Evolutionary conservation across 345 rosid genomes (phyloP), one percentile per base, ranked within the genome.

Genomic region (Euphorbia peplus): DNA sequence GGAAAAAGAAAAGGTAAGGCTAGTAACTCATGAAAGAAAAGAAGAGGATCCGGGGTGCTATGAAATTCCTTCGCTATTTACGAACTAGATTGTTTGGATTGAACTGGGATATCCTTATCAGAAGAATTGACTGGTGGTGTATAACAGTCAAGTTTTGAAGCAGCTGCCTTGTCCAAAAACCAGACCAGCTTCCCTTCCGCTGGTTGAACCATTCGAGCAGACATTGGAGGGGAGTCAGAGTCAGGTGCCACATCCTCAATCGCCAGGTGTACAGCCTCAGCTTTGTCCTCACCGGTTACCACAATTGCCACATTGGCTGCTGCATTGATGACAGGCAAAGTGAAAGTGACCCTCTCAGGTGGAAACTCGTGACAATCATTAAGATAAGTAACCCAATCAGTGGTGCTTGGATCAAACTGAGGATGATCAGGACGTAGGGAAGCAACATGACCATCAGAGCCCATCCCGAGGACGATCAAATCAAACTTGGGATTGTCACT

Each of bases 401-500:
- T 82, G 39, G 83, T 81, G 32, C 60, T 85, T 78, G 78, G 85
- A 22, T 80, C 76, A 6, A 91, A 88, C 48, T 74, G 77, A 11
- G 86, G 22, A 61, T 91, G 98, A 76, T 81, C 76, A 0, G 98
- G 97, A 69, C 87, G 90, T 60, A 91, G 87, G 1, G 97, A 89
- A 63, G 97, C 98, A 32, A 91, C 83, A 65, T 93, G 95, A 65
- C 98, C 97, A 72, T 93, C 97, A 3, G 88, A 75, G 4, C 97
- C 96, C 90, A 93, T 85, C 41, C 88, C 92, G 2, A 93, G 98
- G 61, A 91, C 92, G 69, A 89, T 79, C 61, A 93, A 87, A 73
- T 93, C 96, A 67, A 93, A 93, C 80, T 80, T 93, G 55, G 98
- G 98, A 73, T 91, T 88, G 83, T 89, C 97, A 64, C 88, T 83